A percentile compares a stretch with the other conserved stretches of the same genome.
phyloP scores from a whole-genome alignment of 129 eudicot genomes.

The Tagetes erecta region DNA sequence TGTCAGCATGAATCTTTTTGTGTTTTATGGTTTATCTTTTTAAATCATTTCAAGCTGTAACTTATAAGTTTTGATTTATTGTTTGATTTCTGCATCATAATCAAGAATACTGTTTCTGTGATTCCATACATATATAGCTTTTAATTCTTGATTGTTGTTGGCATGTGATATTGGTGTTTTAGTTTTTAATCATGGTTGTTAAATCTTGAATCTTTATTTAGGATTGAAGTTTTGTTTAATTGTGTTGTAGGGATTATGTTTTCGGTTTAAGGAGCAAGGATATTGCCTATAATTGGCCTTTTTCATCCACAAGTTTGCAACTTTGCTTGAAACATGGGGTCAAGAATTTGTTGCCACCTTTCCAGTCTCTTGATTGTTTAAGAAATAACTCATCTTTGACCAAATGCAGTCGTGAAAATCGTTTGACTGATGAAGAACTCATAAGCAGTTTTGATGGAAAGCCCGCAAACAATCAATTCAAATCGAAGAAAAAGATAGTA shows the following conservation, averaged over 20 bases:
- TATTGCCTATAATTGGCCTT: constrained; percentile 74
- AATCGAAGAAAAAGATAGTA: constrained; percentile 21
- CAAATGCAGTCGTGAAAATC: constrained; percentile 30
- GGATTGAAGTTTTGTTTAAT: constrained; percentile 25
- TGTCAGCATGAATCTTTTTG: constrained; percentile 13
- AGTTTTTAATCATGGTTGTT: constrained; percentile 8
- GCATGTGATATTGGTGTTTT: constrained; percentile 34
- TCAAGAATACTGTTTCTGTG: constrained; percentile 14
- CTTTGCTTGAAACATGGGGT: constrained; percentile 78
- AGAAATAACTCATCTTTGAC: constrained; percentile 35
- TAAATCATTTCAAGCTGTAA: constrained; percentile 3
- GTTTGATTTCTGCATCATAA: constrained; percentile 24
- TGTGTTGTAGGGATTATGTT: constrained; percentile 69
- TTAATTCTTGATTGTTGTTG: constrained; percentile 16
- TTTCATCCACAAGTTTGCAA: constrained; percentile 64
- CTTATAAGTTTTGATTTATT: constrained; percentile 3
- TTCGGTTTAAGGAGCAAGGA: constrained; percentile 65
- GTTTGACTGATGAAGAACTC: constrained; percentile 30
- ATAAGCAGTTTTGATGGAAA: constrained; percentile 34
- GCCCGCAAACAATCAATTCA: constrained; percentile 9
- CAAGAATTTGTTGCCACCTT: constrained; percentile 79
- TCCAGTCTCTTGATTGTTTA: constrained; percentile 52
- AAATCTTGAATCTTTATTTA: constrained; percentile 15
- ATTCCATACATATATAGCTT: constrained; percentile 41
- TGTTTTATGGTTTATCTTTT: constrained; percentile 9